phyloP scores from a whole-genome alignment of 2,329 filamentous ascomycete species.

The Magnaporthiopsis poae region DNA sequence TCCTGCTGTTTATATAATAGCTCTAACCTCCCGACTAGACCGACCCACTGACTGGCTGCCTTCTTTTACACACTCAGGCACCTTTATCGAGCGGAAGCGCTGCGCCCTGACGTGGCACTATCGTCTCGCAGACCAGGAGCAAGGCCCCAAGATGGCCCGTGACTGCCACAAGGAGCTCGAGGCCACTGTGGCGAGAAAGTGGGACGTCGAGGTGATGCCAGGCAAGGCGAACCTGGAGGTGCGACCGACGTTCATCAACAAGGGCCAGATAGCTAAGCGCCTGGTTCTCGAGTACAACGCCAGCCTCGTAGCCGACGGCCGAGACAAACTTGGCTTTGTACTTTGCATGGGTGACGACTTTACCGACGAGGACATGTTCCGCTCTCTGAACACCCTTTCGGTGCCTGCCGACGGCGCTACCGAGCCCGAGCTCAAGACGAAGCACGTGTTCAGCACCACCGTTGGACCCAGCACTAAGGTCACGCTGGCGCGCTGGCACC shows the following conservation, averaged over 20 bases:
- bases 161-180: constrained; percentile 78
- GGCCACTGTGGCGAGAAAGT: constrained; percentile 62
- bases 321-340: constrained; percentile 49
- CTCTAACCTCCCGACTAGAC: background rate
- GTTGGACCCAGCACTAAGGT: constrained; percentile 87
- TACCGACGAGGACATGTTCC: constrained; percentile 96
- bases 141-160: constrained; percentile 66
- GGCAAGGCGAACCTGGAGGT: constrained; percentile 97
- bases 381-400: constrained; percentile 56
- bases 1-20: background rate
- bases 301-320: constrained; percentile 18
- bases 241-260: constrained; percentile 94
- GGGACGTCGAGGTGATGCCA: constrained; percentile 91
- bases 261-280: constrained; percentile 84
- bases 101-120: constrained; percentile 97
- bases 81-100: constrained; percentile 87
- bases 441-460: constrained; percentile 80
- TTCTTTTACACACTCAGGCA: constrained; percentile 40
- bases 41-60: constrained; percentile 13
- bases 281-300: constrained; percentile 65
- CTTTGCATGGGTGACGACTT: constrained; percentile 91
- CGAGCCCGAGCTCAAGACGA: constrained; percentile 42
- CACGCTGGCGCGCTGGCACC: constrained; percentile 80
- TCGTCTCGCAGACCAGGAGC: constrained; percentile 77
- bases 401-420: constrained; percentile 24